These are phyloP conservation scores for Paratinospora sagittata DNA, from an alignment of 164 flowering plant species.

Conservation along the genomic window DNA sequence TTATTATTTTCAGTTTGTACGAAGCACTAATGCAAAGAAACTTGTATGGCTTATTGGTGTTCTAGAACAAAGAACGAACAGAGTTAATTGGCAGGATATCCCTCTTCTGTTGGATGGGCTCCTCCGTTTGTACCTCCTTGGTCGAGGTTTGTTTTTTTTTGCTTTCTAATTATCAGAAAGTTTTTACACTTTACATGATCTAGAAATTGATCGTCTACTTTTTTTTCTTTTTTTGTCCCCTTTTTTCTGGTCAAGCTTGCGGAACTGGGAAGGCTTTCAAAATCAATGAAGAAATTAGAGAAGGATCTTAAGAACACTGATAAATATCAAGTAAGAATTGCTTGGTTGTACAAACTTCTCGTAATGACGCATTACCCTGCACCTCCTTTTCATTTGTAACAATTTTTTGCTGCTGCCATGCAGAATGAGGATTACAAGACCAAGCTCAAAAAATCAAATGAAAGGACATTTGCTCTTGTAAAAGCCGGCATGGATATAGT, in stretches of 20 bases:
- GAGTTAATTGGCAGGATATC: constrained; percentile 81
- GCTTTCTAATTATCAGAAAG: background rate
- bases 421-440: constrained; percentile 70
- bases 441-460: constrained; percentile 68
- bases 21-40: background rate
- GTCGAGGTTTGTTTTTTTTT: constrained; percentile 58
- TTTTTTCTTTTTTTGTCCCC: no score
- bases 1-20: no score
- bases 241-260: constrained; percentile 56
- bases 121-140: constrained; percentile 69
- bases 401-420: constrained; percentile 15
- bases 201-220: background rate
- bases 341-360: background rate
- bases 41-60: background rate
- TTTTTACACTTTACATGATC: background rate
- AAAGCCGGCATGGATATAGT: constrained; percentile 76
- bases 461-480: constrained; percentile 69
- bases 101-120: constrained; percentile 94
- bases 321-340: constrained; percentile 46
- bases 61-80: constrained; percentile 85
- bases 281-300: constrained; percentile 77
- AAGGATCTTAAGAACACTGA: constrained; percentile 57
- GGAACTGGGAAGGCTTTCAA: constrained; percentile 88
- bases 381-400: background rate
- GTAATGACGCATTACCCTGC: background rate